Conservation (phyloP, 495 filamentous ascomycete genomes). For the Cryomyces minteri region DNA sequence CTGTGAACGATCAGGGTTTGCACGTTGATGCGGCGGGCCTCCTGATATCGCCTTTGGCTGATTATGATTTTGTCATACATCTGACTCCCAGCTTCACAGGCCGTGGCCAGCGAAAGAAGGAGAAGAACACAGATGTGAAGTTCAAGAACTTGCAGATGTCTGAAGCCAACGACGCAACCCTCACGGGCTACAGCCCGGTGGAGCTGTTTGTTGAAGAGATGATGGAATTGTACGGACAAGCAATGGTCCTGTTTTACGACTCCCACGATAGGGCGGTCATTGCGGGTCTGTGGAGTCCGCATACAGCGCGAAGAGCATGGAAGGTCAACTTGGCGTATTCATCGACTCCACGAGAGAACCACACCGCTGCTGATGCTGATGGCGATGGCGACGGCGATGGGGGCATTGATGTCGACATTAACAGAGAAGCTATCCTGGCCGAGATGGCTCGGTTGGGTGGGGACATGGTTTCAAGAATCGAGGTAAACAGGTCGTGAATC, state of each 20-base stretch:
- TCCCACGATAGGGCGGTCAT: conserved; percentile 36
- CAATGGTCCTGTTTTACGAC: conserved; percentile 59
- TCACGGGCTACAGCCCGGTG: conserved; percentile 31
- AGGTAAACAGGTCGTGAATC: conserved; percentile 17
- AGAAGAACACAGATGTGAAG: conserved; percentile 11
- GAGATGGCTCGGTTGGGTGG: conserved; percentile 61
- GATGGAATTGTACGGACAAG: conserved; percentile 36
- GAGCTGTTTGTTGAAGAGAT: conserved; percentile 39
- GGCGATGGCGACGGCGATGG: conserved; percentile 7
- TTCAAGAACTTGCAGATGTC: conserved; percentile 60
- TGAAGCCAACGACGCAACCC: conserved; percentile 16
- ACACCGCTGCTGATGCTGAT: conserved; percentile 1
- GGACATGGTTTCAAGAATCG: conserved; percentile 38
- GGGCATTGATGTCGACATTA: conserved; percentile 36
- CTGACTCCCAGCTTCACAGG: conserved; percentile 33
- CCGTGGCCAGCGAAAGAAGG: conserved; percentile 7
- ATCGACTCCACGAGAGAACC: conserved; percentile 30
- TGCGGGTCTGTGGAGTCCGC: conserved; percentile 70
- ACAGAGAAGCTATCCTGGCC: conserved; percentile 52
- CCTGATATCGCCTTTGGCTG: conserved; percentile 46
- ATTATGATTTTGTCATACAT: conserved; percentile 75
- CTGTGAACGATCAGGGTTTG: conserved; percentile 36
- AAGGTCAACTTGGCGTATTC: conserved; percentile 52
- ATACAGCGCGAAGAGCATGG: conserved; percentile 33
- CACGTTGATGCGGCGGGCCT: conserved; percentile 40